Evolutionary conservation across 2,329 filamentous ascomycete species (phyloP).

Genomic region (Eurotiales sp.): DNA sequence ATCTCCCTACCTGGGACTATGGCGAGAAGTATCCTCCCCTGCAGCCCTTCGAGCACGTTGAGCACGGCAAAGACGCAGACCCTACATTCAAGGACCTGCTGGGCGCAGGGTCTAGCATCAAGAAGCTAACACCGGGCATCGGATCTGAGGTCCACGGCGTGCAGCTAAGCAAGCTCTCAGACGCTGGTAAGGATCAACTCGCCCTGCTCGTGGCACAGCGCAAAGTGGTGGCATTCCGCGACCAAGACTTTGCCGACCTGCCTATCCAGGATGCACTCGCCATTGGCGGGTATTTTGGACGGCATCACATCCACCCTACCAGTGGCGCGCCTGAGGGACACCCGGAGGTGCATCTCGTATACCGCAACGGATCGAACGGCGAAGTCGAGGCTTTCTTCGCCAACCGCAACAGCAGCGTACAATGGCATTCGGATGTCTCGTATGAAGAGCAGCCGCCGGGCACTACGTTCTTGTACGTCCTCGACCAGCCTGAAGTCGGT

Average conservation of each 20-base stretch:
- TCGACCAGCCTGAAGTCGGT: slow-evolving; percentile 23
- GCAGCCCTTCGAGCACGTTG: slow-evolving; percentile 39
- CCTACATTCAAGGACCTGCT: slow-evolving; percentile 43
- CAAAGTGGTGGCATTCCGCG: slow-evolving; percentile 18
- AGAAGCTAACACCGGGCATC: slow-evolving; percentile 28
- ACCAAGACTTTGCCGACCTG: slow-evolving; percentile 21
- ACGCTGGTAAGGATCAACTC: slow-evolving; percentile 49
- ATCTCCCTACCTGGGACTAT: slow-evolving; percentile 24
- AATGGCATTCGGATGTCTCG: slow-evolving; percentile 25
- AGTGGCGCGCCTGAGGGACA: slow-evolving; percentile 12
- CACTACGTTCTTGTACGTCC: slow-evolving; percentile 25
- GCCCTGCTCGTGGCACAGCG: slow-evolving; percentile 41
- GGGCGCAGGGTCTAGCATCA: slow-evolving; percentile 19
- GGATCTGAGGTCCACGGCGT: slow-evolving; percentile 50
- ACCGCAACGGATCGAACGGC: slow-evolving; percentile 9
- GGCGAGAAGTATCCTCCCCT: slow-evolving; percentile 35
- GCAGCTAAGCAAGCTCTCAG: slow-evolving; percentile 46
- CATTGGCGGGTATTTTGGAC: slow-evolving; percentile 27
- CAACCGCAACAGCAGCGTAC: slow-evolving; percentile 27
- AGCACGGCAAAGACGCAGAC: slow-evolving; percentile 41
- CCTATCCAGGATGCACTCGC: slow-evolving; percentile 17
- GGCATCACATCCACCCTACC: slow-evolving; percentile 20
- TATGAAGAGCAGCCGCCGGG: slow-evolving; percentile 29
- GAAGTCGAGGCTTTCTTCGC: slow-evolving; percentile 14
- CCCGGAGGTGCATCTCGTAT: slow-evolving; percentile 10